phyloP scores from a whole-genome alignment of 306 rosid species.

The Cucumis sativus region DNA sequence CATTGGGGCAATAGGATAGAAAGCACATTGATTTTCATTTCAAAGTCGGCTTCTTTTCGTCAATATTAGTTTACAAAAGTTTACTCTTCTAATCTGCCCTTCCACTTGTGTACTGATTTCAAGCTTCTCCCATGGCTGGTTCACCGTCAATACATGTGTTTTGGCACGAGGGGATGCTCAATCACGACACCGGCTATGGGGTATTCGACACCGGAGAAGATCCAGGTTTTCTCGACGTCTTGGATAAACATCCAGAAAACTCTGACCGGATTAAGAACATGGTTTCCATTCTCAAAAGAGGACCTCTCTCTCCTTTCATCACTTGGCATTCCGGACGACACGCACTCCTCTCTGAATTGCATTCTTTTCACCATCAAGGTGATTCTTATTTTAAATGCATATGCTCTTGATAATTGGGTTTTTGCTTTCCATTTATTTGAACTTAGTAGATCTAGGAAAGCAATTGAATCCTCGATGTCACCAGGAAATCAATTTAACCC shows the following conservation, averaged over 20 bases:
- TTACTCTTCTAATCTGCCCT: too few relatives aligned
- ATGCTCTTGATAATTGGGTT: not conserved
- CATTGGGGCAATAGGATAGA: too few relatives aligned
- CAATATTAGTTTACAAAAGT: too few relatives aligned
- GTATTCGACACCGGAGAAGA: constrained; percentile 56
- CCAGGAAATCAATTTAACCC: not conserved
- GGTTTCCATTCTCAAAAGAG: constrained; percentile 61
- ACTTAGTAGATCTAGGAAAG: not conserved
- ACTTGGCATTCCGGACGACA: constrained; percentile 42
- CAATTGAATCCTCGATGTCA: not conserved
- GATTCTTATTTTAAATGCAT: not conserved
- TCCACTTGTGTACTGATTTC: not conserved
- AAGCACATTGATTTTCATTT: too few relatives aligned
- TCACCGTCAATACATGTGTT: constrained; percentile 26
- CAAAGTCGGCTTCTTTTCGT: too few relatives aligned
- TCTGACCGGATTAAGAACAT: constrained; percentile 69
- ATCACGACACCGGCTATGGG: constrained; percentile 55
- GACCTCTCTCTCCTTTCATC: constrained; percentile 62
- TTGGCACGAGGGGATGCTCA: constrained; percentile 75
- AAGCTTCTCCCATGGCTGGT: not conserved
- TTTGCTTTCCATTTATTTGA: not conserved
- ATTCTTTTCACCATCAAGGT: constrained; percentile 73
- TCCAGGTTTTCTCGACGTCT: constrained; percentile 69
- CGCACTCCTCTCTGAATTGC: constrained; percentile 42
- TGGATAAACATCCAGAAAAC: constrained; percentile 89